A percentile compares a stretch with the other conserved stretches of the same genome.
phyloP scores from a whole-genome alignment of 2,329 filamentous ascomycete species.

The Diaporthe sp. region DNA sequence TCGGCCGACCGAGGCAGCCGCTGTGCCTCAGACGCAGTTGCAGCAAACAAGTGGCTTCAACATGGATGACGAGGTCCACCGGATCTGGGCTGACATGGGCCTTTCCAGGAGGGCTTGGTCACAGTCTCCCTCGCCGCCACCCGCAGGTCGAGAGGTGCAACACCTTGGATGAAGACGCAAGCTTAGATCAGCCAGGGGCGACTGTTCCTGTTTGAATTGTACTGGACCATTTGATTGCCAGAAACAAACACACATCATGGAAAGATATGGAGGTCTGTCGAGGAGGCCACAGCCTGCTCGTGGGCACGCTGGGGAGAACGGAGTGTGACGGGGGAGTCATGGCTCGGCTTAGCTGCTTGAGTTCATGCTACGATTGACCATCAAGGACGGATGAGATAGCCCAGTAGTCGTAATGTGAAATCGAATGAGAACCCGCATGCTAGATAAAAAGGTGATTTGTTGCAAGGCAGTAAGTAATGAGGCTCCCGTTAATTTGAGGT shows the following conservation, averaged over 20 bases:
- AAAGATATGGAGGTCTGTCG: not conserved
- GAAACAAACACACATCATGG: no score
- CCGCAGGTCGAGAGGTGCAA: slow-evolving; percentile 5
- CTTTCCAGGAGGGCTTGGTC: slow-evolving; percentile 36
- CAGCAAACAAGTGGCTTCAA: not conserved
- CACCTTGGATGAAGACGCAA: slow-evolving; percentile 6
- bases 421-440: not conserved
- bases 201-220: not conserved
- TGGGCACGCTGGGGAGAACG: not conserved
- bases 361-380: not conserved
- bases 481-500: no score
- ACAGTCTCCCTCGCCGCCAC: slow-evolving; percentile 27
- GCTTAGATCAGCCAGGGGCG: not conserved
- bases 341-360: no score
- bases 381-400: not conserved
- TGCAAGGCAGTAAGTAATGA: no score
- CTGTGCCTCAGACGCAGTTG: not conserved
- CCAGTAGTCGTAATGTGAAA: not conserved
- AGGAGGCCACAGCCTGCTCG: not conserved
- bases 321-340: no score
- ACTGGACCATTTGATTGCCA: no score
- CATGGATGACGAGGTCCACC: slow-evolving; percentile 33
- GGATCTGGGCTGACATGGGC: slow-evolving; percentile 37
- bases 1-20: not conserved
- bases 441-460: no score